phyloP scores from a whole-genome alignment of 78 protist species.

The Bodo saltans region DNA sequence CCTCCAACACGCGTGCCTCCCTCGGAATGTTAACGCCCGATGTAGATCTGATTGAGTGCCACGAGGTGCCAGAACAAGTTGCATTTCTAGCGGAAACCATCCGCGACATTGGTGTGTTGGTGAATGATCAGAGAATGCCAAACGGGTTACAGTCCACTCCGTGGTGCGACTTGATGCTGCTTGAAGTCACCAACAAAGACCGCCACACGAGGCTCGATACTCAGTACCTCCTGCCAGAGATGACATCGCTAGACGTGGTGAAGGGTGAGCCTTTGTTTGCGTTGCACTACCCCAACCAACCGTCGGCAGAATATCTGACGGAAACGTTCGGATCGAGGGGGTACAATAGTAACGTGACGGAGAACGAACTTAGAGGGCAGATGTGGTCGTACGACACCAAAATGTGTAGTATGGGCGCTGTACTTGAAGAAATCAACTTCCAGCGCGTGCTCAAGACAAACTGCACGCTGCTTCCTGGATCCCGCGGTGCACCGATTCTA shows the following conservation, averaged over 20 bases:
- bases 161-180: conserved; percentile 16
- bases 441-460: neutral
- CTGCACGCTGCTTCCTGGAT: conserved; percentile 4
- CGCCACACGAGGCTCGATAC: too few species aligned
- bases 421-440: too few species aligned
- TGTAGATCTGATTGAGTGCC: conserved; percentile 6
- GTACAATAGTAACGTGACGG: neutral
- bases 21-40: neutral
- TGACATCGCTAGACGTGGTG: neutral
- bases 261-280: neutral
- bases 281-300: neutral
- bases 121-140: conserved; percentile 9
- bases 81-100: neutral
- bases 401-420: too few species aligned
- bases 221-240: conserved; percentile 21
- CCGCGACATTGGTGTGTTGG: conserved; percentile 2
- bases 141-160: neutral
- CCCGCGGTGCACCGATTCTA: neutral
- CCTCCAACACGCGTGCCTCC: neutral
- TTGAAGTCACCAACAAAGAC: neutral
- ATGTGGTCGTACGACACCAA: too few species aligned
- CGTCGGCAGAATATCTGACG: neutral
- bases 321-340: neutral
- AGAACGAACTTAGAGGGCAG: neutral
- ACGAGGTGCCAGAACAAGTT: neutral